Evolutionary conservation across 345 rosid genomes (phyloP).

Genomic region (Euphorbia pulcherrima): DNA sequence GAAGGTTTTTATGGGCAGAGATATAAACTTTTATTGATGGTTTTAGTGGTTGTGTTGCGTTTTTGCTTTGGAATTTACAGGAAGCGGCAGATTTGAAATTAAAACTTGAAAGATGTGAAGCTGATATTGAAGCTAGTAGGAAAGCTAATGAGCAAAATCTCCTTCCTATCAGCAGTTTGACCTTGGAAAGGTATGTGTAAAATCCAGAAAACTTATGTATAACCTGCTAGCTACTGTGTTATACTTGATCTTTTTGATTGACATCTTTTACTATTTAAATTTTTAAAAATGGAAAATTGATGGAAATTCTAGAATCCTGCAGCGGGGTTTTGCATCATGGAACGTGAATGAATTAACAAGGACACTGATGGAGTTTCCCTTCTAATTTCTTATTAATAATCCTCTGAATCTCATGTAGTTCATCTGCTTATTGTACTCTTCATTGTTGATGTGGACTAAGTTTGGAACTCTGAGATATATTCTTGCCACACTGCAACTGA

Average conservation of each 20-base stretch:
- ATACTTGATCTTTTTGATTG: neutral
- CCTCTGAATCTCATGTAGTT: neutral
- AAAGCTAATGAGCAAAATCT: slow-evolving; percentile 64
- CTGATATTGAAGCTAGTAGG: slow-evolving; percentile 65
- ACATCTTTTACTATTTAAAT: neutral
- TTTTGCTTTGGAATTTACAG: slow-evolving; percentile 33
- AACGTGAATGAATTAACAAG: neutral
- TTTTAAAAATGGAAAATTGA: neutral
- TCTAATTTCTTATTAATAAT: neutral
- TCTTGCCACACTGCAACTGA: neutral
- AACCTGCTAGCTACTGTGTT: neutral
- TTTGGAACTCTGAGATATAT: neutral
- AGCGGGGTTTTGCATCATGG: neutral
- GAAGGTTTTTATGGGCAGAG: too few species aligned
- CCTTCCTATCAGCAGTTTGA: slow-evolving; percentile 63
- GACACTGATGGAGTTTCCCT: neutral
- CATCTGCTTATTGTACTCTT: neutral
- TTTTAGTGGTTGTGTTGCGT: slow-evolving; percentile 4
- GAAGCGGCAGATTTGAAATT: slow-evolving; percentile 61
- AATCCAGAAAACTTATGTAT: neutral
- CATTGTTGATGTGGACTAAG: neutral
- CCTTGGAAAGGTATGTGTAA: slow-evolving; percentile 45
- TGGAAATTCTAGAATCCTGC: neutral
- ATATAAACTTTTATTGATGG: neutral
- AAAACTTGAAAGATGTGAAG: slow-evolving; percentile 70